phyloP scores from a whole-genome alignment of 2,329 filamentous ascomycete species.

The Aspergillus sp. region DNA sequence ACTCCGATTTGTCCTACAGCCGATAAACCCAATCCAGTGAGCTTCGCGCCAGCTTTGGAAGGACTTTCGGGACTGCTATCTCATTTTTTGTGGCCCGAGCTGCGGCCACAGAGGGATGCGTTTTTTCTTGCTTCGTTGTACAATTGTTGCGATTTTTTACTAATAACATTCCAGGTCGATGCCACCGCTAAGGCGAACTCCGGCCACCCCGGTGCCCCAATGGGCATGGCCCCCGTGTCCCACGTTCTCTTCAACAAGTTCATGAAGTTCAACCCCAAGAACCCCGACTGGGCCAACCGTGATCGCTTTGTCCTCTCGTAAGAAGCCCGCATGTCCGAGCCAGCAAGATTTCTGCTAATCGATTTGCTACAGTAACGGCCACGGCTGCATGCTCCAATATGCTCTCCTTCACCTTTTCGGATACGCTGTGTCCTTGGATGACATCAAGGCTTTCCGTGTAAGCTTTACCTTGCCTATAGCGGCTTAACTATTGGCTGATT shows the following conservation, averaged over 20 bases:
- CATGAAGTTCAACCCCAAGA: constrained; percentile 99
- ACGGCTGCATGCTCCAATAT: constrained; percentile 99
- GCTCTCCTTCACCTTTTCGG: constrained; percentile 95
- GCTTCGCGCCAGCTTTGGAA: not conserved
- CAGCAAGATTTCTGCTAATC: constrained; percentile 12
- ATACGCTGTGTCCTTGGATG: constrained; percentile 81
- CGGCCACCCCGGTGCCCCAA: constrained; percentile 96
- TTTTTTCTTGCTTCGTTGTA: not conserved
- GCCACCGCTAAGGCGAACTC: constrained; percentile 94
- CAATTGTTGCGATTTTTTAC: not conserved
- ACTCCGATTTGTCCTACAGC: not conserved
- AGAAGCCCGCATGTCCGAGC: constrained; percentile 40
- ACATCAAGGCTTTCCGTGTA: constrained; percentile 96
- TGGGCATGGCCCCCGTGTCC: constrained; percentile 92
- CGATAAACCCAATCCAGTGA: not conserved
- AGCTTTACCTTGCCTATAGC: constrained; percentile 39
- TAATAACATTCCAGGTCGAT: constrained; percentile 71
- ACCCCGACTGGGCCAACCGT: constrained; percentile 93
- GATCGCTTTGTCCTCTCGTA: constrained; percentile 99
- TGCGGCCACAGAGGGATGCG: not conserved
- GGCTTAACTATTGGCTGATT: not conserved
- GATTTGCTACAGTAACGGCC: constrained; percentile 71
- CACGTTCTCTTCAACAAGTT: constrained; percentile 99
- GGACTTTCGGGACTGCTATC: not conserved
- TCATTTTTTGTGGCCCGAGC: not conserved